Percentiles rank a stretch among this genome's conserved stretches.
phyloP scores from a whole-genome alignment of 2,329 filamentous ascomycete species.

The Neodidymelliopsis sp. region DNA sequence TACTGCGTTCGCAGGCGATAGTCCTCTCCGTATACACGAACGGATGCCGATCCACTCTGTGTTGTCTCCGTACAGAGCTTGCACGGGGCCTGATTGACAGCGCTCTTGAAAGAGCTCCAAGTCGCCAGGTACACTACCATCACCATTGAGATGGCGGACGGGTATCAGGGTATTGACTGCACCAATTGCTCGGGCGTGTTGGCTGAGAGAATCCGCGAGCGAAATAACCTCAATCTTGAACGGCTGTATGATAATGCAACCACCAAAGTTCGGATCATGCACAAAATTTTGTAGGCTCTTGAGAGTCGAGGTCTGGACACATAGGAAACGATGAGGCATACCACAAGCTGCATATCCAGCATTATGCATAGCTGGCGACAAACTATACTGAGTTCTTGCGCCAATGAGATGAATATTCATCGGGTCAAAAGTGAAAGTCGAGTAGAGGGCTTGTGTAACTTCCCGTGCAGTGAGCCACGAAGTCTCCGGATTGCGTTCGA shows the following conservation, averaged over 20 bases:
- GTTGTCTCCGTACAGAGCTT: constrained; percentile 78
- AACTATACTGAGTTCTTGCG: constrained; percentile 73
- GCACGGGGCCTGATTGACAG: constrained; percentile 70
- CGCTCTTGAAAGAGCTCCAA: constrained; percentile 62
- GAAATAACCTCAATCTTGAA: constrained; percentile 77
- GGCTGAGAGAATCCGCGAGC: constrained; percentile 70
- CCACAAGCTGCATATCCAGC: constrained; percentile 71
- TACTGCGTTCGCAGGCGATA: constrained; percentile 73
- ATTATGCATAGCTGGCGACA: constrained; percentile 81
- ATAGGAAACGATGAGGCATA: constrained; percentile 72
- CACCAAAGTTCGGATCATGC: constrained; percentile 72
- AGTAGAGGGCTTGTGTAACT: constrained; percentile 70
- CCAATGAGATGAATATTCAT: constrained; percentile 79
- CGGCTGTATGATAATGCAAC: constrained; percentile 74
- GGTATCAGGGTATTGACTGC: constrained; percentile 80
- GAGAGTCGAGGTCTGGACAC: constrained; percentile 68
- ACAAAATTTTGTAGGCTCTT: constrained; percentile 70
- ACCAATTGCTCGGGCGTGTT: constrained; percentile 76
- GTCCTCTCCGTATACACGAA: constrained; percentile 73
- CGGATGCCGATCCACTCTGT: constrained; percentile 84
- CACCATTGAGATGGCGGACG: constrained; percentile 65
- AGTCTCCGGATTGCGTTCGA: constrained; percentile 49
- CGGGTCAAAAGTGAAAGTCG: constrained; percentile 70
- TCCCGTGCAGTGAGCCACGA: constrained; percentile 66
- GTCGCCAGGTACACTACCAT: constrained; percentile 65